Conservation (phyloP, 139 green algal genomes). For the Cymbomonas tetramitiformis region DNA sequence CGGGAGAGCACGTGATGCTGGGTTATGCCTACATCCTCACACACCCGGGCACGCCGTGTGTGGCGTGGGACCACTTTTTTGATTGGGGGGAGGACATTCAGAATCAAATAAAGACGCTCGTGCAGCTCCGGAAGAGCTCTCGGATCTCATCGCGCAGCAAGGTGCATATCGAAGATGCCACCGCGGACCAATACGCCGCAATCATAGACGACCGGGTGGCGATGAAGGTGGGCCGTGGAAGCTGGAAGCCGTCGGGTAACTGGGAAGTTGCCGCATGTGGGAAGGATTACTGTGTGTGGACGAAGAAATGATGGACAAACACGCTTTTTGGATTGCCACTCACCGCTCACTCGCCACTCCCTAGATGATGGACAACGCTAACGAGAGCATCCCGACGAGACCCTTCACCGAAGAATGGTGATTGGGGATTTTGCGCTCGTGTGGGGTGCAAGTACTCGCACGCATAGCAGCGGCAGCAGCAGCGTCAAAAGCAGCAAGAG, state of each 20-base stretch:
- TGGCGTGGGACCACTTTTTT: constrained; percentile 74
- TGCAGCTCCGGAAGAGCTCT: constrained; percentile 44
- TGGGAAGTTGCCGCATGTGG: background rate
- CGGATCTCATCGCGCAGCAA: constrained; percentile 25
- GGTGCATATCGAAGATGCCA: constrained; percentile 15
- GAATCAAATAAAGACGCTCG: constrained; percentile 52
- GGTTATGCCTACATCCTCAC: constrained; percentile 91
- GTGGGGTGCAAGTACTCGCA: too few species aligned
- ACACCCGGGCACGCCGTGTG: constrained; percentile 73
- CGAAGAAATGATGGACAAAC: background rate
- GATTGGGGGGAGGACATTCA: constrained; percentile 37
- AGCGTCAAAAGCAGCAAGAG: too few species aligned
- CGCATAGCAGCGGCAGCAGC: too few species aligned
- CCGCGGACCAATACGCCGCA: constrained; percentile 31
- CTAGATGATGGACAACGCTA: too few species aligned
- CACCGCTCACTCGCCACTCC: too few species aligned
- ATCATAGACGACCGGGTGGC: constrained; percentile 21
- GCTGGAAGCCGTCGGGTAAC: constrained; percentile 4
- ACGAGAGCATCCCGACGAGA: too few species aligned
- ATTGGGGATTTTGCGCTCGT: too few species aligned
- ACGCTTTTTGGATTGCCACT: too few species aligned
- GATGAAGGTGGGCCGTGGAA: constrained; percentile 20
- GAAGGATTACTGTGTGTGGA: constrained; percentile 12
- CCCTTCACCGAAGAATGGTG: too few species aligned
- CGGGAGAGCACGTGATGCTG: constrained; percentile 33